Base-by-base conservation (phyloP, 148 eudicot genomes). In the Spergularia marina region DNA sequence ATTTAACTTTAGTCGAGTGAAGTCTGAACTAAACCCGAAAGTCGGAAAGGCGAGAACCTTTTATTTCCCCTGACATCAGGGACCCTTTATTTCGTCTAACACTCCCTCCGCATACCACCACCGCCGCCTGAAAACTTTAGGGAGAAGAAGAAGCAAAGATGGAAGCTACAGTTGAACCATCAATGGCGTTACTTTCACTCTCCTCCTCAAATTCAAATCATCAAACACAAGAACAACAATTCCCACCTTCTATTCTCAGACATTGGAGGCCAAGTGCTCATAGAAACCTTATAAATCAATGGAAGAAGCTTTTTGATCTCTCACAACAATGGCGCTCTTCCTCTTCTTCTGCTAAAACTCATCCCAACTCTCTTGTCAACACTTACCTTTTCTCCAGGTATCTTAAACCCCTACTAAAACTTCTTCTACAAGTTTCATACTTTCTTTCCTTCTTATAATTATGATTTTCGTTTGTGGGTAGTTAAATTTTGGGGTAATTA, bases 221-320 rank as follows among this genome's bases (percentile, higher is more conserved):
- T 34, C 70, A 58, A 81, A 30, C 70, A 49, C 66, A 34, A 58
- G 81, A 79, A 81, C 66, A 34, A 58, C 77, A 79, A 79, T 62
- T 82, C 7, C 70, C 84, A 13, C 65, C 82, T 61, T 76, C 86
- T n/a, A 71, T 77, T 13, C 65, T 80, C 7, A 82, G 98, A 71
- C 84, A 79, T 14, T 94, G 98, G 98, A 81, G 89, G 67, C 96
- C 94, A 9, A 88, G 84, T 4, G 98, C 98, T 21, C 97, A 91
- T 73, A 81, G 93, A 64, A 94, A 92, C 80, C 75, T 94, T 52
- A 84, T 89, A 84, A 94, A 91, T 79, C 98, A 94, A 71, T 94
- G 98, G 98, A 86, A 96, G 25, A 90, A 85, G 56, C 76, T 94
- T 74, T 82, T 85, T 10, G 53, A 85, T 20, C 79, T 78, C 57